Conservation (phyloP, 805 yeast species). For the Kuraishia ogatae region DNA sequence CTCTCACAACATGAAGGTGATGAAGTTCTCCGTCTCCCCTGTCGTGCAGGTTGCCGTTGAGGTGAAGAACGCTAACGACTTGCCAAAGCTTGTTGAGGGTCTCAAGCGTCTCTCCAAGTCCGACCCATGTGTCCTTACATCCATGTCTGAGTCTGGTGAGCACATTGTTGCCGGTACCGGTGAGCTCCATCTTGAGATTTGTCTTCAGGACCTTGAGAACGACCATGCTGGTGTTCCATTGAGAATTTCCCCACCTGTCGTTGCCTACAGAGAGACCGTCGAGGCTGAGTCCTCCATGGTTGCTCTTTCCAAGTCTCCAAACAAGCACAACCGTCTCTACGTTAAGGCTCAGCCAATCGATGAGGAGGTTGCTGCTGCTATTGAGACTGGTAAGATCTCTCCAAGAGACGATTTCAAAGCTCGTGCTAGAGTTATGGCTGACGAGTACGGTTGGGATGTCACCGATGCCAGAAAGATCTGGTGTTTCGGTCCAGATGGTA, state of each 20-base stretch:
- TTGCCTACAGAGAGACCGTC: constrained; percentile 98
- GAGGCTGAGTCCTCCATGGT: constrained; percentile 87
- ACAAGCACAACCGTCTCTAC: constrained; percentile 99
- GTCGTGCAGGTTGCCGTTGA: constrained; percentile 99
- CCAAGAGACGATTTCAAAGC: constrained; percentile 98
- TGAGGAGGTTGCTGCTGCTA: constrained; percentile 88
- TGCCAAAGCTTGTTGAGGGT: constrained; percentile 99
- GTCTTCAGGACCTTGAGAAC: constrained; percentile 90
- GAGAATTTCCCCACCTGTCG: constrained; percentile 96
- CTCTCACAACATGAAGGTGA: constrained; percentile 99
- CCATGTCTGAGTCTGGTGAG: constrained; percentile 93
- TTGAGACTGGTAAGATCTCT: constrained; percentile 85
- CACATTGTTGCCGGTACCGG: constrained; percentile 99
- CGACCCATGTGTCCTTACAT: constrained; percentile 94
- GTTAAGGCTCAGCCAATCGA: constrained; percentile 93
- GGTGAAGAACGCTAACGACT: constrained; percentile 98
- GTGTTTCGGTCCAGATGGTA: constrained; percentile 99
- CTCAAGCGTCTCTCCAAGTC: constrained; percentile 99
- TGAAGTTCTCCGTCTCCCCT: constrained; percentile 99
- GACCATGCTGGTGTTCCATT: constrained; percentile 99
- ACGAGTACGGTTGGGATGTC: constrained; percentile 99
- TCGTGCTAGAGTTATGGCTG: constrained; percentile 98
- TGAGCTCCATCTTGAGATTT: constrained; percentile 98
- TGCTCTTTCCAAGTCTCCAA: constrained; percentile 98
- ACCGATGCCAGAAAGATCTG: constrained; percentile 99